Evolutionary conservation across 331 rosid species (phyloP).

Genomic region (Quercus phellos): DNA sequence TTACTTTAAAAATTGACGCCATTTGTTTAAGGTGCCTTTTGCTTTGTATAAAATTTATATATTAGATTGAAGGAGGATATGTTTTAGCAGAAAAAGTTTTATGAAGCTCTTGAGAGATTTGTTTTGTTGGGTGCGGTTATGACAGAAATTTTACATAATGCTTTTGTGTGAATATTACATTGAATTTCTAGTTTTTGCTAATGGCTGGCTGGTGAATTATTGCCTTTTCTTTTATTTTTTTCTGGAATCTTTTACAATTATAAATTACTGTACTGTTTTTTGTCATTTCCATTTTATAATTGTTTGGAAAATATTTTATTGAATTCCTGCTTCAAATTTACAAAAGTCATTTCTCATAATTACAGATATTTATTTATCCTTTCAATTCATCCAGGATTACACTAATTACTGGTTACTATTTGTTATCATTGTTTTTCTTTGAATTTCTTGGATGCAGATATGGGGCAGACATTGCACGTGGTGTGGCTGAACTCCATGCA

Average conservation of each 20-base stretch:
- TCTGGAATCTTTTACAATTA: neutral
- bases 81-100: neutral
- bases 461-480: constrained; percentile 94
- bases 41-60: neutral
- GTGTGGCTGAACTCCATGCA: constrained; percentile 97
- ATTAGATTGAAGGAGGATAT: neutral
- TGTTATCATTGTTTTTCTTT: constrained; percentile 22
- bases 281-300: neutral
- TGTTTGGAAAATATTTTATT: neutral
- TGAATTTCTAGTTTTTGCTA: neutral
- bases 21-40: neutral
- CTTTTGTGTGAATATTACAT: neutral
- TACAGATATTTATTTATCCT: neutral
- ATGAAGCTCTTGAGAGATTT: neutral
- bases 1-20: neutral
- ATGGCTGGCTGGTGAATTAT: neutral
- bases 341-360: neutral
- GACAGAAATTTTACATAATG: neutral
- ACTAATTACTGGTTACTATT: neutral
- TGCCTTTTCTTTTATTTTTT: neutral
- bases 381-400: neutral
- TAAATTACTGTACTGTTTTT: neutral
- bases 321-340: neutral
- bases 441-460: constrained; percentile 46
- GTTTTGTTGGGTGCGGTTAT: neutral